Conservation (phyloP, 768 basidiomycete species). For the Paxillus involutus region DNA sequence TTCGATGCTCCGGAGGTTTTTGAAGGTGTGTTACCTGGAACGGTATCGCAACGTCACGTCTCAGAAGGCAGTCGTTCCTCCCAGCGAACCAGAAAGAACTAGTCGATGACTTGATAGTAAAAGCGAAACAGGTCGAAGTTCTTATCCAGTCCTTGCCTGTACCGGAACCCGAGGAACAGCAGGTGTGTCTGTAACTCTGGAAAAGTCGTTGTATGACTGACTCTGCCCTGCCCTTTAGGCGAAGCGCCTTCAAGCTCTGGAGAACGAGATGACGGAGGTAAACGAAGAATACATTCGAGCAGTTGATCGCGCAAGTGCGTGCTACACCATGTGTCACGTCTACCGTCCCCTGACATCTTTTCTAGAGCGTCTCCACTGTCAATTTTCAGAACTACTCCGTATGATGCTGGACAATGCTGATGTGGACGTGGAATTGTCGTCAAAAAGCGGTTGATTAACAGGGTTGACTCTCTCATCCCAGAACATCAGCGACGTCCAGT, state of each 20-base stretch:
- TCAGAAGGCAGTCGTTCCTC: neutral
- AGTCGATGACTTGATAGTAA: slow-evolving; percentile 76
- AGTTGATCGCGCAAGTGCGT: slow-evolving; percentile 75
- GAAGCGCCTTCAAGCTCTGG: slow-evolving; percentile 60
- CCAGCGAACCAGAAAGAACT: slow-evolving; percentile 84
- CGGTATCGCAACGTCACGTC: neutral
- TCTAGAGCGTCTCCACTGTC: slow-evolving; percentile 57
- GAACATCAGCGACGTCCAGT: no score
- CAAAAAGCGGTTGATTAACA: neutral
- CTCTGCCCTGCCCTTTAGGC: slow-evolving; percentile 45
- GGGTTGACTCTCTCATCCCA: neutral
- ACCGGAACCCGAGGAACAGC: slow-evolving; percentile 75
- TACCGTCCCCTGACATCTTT: neutral
- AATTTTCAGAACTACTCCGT: slow-evolving; percentile 58
- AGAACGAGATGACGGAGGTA: slow-evolving; percentile 67
- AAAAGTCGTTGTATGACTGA: neutral
- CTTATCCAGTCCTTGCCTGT: slow-evolving; percentile 79
- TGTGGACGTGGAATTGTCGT: slow-evolving; percentile 23
- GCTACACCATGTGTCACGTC: neutral
- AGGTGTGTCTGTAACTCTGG: slow-evolving; percentile 41
- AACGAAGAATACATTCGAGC: slow-evolving; percentile 77
- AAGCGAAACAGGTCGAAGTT: slow-evolving; percentile 88
- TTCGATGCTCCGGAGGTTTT: slow-evolving; percentile 73
- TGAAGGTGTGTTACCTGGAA: slow-evolving; percentile 49
- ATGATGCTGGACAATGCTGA: slow-evolving; percentile 59